Base-by-base conservation (phyloP, 805 yeast genomes). In the Pichia heedii region DNA sequence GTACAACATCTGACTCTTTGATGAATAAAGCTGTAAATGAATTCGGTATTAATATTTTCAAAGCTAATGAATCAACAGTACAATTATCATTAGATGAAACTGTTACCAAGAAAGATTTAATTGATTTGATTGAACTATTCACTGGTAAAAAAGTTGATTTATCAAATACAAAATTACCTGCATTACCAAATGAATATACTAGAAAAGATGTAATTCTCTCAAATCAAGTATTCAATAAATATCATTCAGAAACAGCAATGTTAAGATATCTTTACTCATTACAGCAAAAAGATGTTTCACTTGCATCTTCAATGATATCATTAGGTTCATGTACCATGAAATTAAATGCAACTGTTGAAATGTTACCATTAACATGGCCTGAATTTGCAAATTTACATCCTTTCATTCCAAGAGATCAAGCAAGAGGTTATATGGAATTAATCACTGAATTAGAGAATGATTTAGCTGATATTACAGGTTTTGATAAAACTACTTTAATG, bases 311-410 rank as follows among this genome's bases (percentile, higher is more conserved):
- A 5, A 93, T 93, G 98, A 93, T 93, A 49, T 94, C 98, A 20
- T 73, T 93, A 50, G 98, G 98, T 22, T 86, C 96, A 8, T 93
- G 98, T 70, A 93, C 98, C 18, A 93, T 93, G 98, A 93, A 93
- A 64, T 74, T 93, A 57, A 93, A 93, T 60, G 83, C 96, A 42
- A 90, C 97, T 2, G 94, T 88, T 9, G 90, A 87, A 60, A 93
- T 93, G 97, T 75, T 78, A 49, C 93, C 97, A 37, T 72, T 93
- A 42, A 81, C 96, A 4, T 88, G 96, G 84, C 96, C 96, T 20
- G 95, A 93, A 52, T 89, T 93, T 63, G 75, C 81, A 35, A 73
- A 77, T 21, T 70, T 93, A 40, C 98, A 93, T 62, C 98, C 98
- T 22, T 93, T 93, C 63, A 96, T 79, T 42, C 98, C 98, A 36